A percentile compares a stretch with the other conserved stretches of the same genome.
Evolutionary conservation across 148 eudicot species (phyloP).

Genomic region (Nepenthes gracilis): DNA sequence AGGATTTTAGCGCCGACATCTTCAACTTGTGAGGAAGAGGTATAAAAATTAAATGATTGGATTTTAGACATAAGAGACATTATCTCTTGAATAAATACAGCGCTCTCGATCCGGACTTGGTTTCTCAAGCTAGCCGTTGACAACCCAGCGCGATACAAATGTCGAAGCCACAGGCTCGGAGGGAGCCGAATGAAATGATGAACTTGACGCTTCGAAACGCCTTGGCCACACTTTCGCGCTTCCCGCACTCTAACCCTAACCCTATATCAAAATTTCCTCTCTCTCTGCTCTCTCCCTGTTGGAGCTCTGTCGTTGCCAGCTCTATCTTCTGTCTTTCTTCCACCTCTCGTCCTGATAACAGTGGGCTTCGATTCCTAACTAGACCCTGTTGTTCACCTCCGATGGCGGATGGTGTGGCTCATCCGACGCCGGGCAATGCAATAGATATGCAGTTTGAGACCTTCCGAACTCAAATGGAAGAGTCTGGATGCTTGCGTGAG

Average conservation of each 20-base stretch:
- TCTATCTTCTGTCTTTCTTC: constrained; percentile 4
- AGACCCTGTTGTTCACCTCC: constrained; percentile 14
- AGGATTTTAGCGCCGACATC: too few relatives aligned
- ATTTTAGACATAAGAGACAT: too few relatives aligned
- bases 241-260: constrained; percentile 34
- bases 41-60: too few relatives aligned
- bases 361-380: constrained; percentile 6
- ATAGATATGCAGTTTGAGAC: constrained; percentile 61
- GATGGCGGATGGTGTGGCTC: constrained; percentile 40
- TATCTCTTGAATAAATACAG: too few relatives aligned
- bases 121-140: too few relatives aligned
- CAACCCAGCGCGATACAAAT: too few relatives aligned
- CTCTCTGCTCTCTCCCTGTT: constrained; percentile 2
- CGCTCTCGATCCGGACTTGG: too few relatives aligned
- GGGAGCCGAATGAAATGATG: constrained; percentile 15
- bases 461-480: constrained; percentile 52
- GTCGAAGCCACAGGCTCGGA: too few relatives aligned
- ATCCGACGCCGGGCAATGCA: constrained; percentile 11
- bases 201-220: constrained; percentile 38
- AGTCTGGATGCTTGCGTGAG: constrained; percentile 57
- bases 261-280: neutral
- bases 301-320: neutral
- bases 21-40: too few relatives aligned
- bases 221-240: constrained; percentile 13
- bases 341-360: constrained; percentile 5